Base-by-base conservation (phyloP, 2,329 filamentous ascomycete species). In the Calycina herbarum region DNA sequence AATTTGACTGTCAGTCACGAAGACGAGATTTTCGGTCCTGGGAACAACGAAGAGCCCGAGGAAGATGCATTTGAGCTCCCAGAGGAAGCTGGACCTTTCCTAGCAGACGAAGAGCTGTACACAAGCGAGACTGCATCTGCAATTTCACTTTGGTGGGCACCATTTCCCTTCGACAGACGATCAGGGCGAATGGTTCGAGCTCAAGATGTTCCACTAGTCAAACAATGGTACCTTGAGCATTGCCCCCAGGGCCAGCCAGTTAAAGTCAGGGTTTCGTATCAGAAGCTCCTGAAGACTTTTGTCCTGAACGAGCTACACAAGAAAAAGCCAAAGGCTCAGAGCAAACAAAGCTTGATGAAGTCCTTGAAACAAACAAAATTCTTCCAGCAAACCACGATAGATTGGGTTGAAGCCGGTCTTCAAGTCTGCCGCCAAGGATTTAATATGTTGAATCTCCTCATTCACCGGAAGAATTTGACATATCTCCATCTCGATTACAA, bases 401-500 rank as follows among this genome's bases (percentile, higher is more conserved):
- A 99, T 77, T 99, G 95, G 95, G 95, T 99, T 54, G 95, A 99
- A 81, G 95, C 96, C 73, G 95, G 96, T 81, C 85, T 99, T 75
- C 96, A 99, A 80, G 95, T 99, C 68, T 99, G 95, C 78, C 89
- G 95, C 61, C 95, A 99, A 77, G 95, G 95, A 64, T 99, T 97
- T 84, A 99, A 99, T 80, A 99, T 99, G 94, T 83, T 99, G 66
- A 99, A 99, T 75, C 83, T 99, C 62, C 83, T 99, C 71, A 99
- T 99, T 71, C 95, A 99, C 77, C 90, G 95, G 74, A 99, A 99
- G 84, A 99, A 99, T 78, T 81, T 99, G 72, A 99, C 95, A 0
- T 99, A 99, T 76, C 85, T 99, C 64, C 96, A 99, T 83, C 88
- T 99, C 64, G 95, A 99, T 76, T 99, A 98, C 83, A 99, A 99